A percentile compares a stretch with the other conserved stretches of the same genome.
phyloP scores from a whole-genome alignment of 352 stramenopile genomes.

The Salisapilia sapeloensis region DNA sequence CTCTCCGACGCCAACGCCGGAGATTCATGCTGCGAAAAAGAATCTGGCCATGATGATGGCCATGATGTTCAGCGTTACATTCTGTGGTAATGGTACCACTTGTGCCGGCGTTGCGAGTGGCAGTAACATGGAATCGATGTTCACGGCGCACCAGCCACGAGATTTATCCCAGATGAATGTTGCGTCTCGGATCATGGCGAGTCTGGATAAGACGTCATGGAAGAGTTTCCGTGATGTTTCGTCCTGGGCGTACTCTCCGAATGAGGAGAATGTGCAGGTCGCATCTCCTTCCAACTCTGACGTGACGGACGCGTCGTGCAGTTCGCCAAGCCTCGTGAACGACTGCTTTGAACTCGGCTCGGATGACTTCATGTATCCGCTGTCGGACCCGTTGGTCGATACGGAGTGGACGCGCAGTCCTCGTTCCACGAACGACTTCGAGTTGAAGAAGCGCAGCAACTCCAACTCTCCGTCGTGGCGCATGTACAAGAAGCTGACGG shows the following conservation, averaged over 20 bases:
- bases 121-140: conserved; percentile 70
- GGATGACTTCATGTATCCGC: conserved; percentile 67
- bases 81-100: conserved; percentile 60
- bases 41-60: conserved; percentile 82
- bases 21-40: conserved; percentile 77
- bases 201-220: conserved; percentile 80
- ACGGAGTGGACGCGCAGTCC: conserved; percentile 28
- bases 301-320: conserved; percentile 42
- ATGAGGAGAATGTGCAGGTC: conserved; percentile 7
- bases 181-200: conserved; percentile 66
- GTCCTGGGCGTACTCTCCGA: conserved; percentile 41
- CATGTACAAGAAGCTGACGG: conserved; percentile 63
- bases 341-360: conserved; percentile 45
- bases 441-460: conserved; percentile 12
- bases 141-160: conserved; percentile 53
- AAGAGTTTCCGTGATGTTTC: conserved; percentile 72
- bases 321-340: conserved; percentile 21
- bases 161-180: conserved; percentile 77
- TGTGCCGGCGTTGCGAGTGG: conserved; percentile 57
- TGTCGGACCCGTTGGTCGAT: conserved; percentile 46
- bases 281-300: conserved; percentile 44
- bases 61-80: conserved; percentile 77
- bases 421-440: conserved; percentile 5
- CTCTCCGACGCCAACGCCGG: conserved; percentile 10
- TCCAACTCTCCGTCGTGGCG: conserved; percentile 38